Percentiles rank a stretch among this genome's conserved stretches.
Conservation (phyloP, 2,329 filamentous ascomycete genomes). For the Nemania sp. region DNA sequence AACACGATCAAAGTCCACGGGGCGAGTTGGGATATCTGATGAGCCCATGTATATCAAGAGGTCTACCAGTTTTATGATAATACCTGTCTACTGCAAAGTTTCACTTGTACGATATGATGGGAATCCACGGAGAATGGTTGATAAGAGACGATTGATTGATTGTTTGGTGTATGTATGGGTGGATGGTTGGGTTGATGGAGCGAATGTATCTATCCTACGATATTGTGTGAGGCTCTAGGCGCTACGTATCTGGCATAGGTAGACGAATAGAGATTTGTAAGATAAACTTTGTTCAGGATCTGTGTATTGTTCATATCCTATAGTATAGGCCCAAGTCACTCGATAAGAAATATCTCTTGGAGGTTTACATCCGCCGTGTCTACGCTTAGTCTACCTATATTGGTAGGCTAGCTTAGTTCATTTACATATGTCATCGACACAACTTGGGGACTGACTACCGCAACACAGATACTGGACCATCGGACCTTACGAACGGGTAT, state of each 20-base stretch:
- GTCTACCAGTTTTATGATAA: slow-evolving; percentile 16
- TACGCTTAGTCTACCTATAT: background rate
- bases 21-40: background rate
- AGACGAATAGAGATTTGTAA: background rate
- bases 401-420: background rate
- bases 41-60: slow-evolving; percentile 4
- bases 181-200: background rate
- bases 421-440: background rate
- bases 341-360: no score
- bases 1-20: background rate
- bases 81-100: slow-evolving; percentile 5
- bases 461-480: background rate
- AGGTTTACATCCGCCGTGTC: background rate
- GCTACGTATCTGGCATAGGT: background rate
- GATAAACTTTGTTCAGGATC: background rate
- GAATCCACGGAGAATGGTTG: background rate
- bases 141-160: slow-evolving; percentile 7
- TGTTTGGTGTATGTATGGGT: slow-evolving; percentile 7
- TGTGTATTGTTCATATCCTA: background rate
- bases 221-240: background rate
- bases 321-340: background rate
- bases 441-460: background rate
- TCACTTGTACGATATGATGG: slow-evolving; percentile 13
- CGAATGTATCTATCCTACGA: background rate
- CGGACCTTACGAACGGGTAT: background rate